Evolutionary conservation across 2,329 filamentous ascomycete species (phyloP).

Genomic region (Trichoderma pleuroti): DNA sequence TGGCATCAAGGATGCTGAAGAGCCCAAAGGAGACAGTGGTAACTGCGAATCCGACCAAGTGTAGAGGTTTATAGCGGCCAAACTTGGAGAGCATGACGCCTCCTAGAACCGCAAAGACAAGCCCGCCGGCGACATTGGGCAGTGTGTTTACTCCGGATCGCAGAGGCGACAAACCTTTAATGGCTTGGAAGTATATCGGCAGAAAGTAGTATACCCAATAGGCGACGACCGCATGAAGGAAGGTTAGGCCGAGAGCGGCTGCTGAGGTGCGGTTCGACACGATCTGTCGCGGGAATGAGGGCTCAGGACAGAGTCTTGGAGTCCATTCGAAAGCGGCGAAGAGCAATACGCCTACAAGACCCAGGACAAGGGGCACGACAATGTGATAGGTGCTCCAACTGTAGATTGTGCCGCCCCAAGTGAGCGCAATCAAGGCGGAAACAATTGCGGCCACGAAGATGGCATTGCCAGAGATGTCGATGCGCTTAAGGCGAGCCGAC

Average conservation of each 20-base stretch:
- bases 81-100: neutral
- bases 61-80: neutral
- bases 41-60: neutral
- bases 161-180: neutral
- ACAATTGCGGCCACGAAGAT: conserved; percentile 40
- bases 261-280: conserved; percentile 4
- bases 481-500: neutral
- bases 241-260: neutral
- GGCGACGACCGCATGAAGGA: neutral
- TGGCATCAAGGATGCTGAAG: neutral
- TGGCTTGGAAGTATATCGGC: conserved; percentile 11
- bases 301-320: neutral
- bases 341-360: conserved; percentile 22
- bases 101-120: neutral
- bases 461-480: conserved; percentile 33
- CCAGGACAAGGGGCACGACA: conserved; percentile 42
- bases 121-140: neutral
- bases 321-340: conserved; percentile 13
- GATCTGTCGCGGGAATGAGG: neutral
- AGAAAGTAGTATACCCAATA: conserved; percentile 1
- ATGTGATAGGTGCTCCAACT: conserved; percentile 41
- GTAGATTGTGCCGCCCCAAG: conserved; percentile 41
- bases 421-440: conserved; percentile 40
- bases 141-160: neutral
- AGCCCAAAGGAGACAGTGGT: neutral